Evolutionary conservation across 768 basidiomycete genomes (phyloP).

Genomic region (Ephemerocybe angulata): DNA sequence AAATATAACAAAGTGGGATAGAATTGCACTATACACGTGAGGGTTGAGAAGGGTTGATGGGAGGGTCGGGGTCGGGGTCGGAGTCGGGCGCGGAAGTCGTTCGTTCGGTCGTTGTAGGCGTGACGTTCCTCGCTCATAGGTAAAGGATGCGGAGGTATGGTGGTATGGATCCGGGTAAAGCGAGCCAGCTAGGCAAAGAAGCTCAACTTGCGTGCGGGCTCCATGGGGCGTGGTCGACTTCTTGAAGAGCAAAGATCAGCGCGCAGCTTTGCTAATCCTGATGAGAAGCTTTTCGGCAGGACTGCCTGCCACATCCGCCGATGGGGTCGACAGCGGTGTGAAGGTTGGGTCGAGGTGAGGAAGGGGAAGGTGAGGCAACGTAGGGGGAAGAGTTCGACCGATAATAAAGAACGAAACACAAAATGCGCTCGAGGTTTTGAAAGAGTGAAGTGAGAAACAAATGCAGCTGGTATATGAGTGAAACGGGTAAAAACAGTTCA

Average conservation of each 20-base stretch:
- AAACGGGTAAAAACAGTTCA: constrained; percentile 1
- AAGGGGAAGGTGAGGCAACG: neutral
- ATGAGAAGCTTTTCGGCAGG: neutral
- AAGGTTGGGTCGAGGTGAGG: neutral
- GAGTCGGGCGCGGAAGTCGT: neutral
- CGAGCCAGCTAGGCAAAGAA: neutral
- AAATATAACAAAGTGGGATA: neutral
- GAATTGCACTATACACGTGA: neutral
- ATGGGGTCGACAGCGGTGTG: neutral
- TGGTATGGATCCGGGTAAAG: neutral
- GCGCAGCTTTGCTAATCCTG: constrained; percentile 2
- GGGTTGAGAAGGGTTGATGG: neutral
- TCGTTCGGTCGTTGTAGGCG: neutral
- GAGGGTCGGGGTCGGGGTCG: neutral
- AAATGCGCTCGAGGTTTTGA: neutral
- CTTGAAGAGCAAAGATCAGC: neutral
- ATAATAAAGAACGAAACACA: neutral
- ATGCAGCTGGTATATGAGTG: neutral
- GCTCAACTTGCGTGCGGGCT: neutral
- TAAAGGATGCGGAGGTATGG: neutral
- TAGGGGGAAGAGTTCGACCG: neutral
- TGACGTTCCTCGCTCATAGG: neutral
- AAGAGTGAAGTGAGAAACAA: neutral
- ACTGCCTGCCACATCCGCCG: neutral
- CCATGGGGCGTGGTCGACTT: neutral